Conservation (phyloP, 2,329 filamentous ascomycete genomes). For the Bipolaris sorokiniana region DNA sequence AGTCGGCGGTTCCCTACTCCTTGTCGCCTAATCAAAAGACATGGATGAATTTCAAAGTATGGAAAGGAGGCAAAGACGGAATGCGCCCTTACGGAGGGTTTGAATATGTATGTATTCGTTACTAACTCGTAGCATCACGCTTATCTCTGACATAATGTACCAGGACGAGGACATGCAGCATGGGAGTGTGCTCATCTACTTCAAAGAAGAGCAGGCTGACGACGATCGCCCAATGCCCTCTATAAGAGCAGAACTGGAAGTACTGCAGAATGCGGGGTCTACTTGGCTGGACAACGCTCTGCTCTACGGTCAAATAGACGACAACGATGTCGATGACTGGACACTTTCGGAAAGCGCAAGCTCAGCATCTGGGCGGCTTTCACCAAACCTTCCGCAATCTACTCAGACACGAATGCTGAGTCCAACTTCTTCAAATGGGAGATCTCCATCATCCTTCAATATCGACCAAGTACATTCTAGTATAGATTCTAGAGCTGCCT, state of each 20-base stretch:
- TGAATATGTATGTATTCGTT: constrained; percentile 38
- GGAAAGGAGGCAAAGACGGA: constrained; percentile 40
- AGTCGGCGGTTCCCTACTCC: constrained; percentile 31
- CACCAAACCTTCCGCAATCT: constrained; percentile 23
- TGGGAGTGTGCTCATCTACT: constrained; percentile 48
- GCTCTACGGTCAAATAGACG: constrained; percentile 45
- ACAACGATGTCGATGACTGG: constrained; percentile 44
- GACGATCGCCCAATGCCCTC: constrained; percentile 46
- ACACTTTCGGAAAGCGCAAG: constrained; percentile 30
- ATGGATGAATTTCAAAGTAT: constrained; percentile 48
- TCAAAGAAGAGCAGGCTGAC: constrained; percentile 48
- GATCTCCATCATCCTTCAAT: constrained; percentile 38
- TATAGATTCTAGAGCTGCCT: constrained; percentile 20
- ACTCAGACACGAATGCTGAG: constrained; percentile 33
- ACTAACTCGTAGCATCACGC: neutral
- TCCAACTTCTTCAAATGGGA: constrained; percentile 34
- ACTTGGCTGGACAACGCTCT: constrained; percentile 48
- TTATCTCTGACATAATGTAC: neutral
- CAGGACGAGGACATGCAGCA: constrained; percentile 50
- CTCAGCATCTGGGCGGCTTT: constrained; percentile 23
- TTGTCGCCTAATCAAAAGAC: constrained; percentile 31
- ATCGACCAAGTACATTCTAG: constrained; percentile 35
- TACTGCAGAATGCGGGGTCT: constrained; percentile 46
- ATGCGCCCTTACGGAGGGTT: constrained; percentile 47
- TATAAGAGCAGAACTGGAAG: constrained; percentile 43